A percentile compares a stretch with the other conserved stretches of the same genome.
phyloP scores from a whole-genome alignment of 495 filamentous ascomycete genomes.

The Aspergillus hancockii region DNA sequence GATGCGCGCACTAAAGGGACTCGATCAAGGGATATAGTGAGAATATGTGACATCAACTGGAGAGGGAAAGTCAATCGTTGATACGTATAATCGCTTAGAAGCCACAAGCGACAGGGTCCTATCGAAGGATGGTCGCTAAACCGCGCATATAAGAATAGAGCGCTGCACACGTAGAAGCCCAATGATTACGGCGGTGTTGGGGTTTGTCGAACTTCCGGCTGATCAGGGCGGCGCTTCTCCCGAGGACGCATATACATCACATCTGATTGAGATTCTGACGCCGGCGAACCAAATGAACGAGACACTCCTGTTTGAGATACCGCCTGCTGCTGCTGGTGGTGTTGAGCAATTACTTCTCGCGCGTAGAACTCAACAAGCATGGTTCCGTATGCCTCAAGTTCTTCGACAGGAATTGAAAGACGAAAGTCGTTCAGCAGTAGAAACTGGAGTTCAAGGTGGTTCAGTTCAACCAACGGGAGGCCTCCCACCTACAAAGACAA shows the following conservation, averaged over 20 bases:
- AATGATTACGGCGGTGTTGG: constrained; percentile 42
- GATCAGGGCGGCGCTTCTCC: constrained; percentile 32
- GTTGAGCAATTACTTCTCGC: constrained; percentile 79
- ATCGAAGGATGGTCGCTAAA: constrained; percentile 2
- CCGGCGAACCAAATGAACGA: constrained; percentile 20
- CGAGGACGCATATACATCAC: constrained; percentile 44
- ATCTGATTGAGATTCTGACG: constrained; percentile 29
- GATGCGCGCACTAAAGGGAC: constrained; percentile 1
- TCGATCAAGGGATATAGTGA: constrained; percentile 9
- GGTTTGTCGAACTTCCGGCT: constrained; percentile 36
- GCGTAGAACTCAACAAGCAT: constrained; percentile 99
- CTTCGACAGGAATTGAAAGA: constrained; percentile 89
- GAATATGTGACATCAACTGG: constrained; percentile 24
- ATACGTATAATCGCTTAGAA: constrained; percentile 12
- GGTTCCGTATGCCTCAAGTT: constrained; percentile 95
- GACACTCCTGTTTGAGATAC: constrained; percentile 25
- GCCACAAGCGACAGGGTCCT: not conserved
- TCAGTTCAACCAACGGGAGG: constrained; percentile 92
- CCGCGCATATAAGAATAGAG: not conserved
- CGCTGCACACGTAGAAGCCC: not conserved
- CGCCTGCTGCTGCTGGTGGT: constrained; percentile 36
- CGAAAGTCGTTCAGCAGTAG: constrained; percentile 96
- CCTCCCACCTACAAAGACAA: constrained; percentile 74
- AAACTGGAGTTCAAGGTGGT: constrained; percentile 96
- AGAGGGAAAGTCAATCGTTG: constrained; percentile 8